phyloP scores from a whole-genome alignment of 2,329 filamentous ascomycete species.

The Hypomyces rosellus region DNA sequence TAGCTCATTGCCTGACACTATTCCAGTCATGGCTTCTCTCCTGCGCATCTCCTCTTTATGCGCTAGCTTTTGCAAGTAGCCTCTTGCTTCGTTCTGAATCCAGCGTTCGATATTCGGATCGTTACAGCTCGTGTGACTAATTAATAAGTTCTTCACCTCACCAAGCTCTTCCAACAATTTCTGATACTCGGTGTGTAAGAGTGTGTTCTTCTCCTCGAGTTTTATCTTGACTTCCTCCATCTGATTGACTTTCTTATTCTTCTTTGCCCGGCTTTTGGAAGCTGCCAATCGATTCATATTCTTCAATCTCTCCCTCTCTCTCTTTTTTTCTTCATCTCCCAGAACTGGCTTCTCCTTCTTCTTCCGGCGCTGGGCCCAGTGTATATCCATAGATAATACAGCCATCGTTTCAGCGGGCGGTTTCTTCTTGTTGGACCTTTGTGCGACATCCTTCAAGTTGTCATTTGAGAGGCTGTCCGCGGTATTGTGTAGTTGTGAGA shows the following conservation, averaged over 20 bases:
- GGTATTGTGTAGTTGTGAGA: no score
- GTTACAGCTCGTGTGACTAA: constrained; percentile 47
- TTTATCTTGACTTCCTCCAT: constrained; percentile 39
- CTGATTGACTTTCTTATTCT: constrained; percentile 46
- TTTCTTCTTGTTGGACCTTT: no score
- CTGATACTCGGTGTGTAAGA: constrained; percentile 38
- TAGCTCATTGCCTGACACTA: no score
- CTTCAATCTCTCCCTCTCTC: constrained; percentile 5
- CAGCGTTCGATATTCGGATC: constrained; percentile 49
- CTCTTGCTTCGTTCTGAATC: constrained; percentile 46
- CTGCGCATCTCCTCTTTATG: background rate
- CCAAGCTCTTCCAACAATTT: constrained; percentile 38
- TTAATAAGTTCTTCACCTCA: constrained; percentile 43
- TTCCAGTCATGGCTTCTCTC: no score
- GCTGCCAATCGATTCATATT: constrained; percentile 65
- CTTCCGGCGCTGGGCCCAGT: no score
- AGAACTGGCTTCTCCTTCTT: background rate
- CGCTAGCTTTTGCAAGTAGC: constrained; percentile 32
- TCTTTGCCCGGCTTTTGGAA: constrained; percentile 67
- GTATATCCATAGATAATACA: no score
- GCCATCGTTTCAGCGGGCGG: no score
- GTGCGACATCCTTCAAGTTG: no score
- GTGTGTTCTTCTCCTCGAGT: constrained; percentile 38
- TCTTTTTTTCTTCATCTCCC: background rate
- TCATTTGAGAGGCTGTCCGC: no score